Evolutionary conservation across 371 early-diverging fungal species (phyloP).

Genomic region (Mortierella sp.): DNA sequence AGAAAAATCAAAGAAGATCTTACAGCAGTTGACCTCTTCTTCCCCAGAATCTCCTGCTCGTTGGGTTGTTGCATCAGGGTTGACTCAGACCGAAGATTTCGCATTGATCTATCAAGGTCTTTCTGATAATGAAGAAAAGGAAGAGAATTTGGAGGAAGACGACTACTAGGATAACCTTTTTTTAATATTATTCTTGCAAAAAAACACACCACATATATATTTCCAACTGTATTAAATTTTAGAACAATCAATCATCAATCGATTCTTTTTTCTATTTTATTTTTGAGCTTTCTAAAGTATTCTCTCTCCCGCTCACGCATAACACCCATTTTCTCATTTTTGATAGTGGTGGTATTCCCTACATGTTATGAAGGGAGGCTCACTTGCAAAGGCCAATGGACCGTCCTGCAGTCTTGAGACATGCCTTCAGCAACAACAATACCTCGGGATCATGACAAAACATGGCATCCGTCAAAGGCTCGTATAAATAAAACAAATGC

Average conservation of each 20-base stretch:
- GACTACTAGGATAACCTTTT: slow-evolving; percentile 9
- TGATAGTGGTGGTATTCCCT: not conserved
- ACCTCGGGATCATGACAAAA: slow-evolving; percentile 70
- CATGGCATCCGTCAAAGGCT: slow-evolving; percentile 72
- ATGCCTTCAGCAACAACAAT: slow-evolving; percentile 66
- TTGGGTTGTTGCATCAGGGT: slow-evolving; percentile 45
- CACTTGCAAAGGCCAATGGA: slow-evolving; percentile 61
- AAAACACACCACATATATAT: not conserved
- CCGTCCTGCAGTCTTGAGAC: slow-evolving; percentile 66
- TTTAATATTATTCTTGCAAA: not conserved
- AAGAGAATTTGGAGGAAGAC: slow-evolving; percentile 12
- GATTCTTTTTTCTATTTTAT: not conserved
- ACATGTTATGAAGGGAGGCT: not conserved
- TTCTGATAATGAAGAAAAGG: slow-evolving; percentile 17
- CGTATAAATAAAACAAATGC: slow-evolving; percentile 82
- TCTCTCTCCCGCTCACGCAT: not conserved
- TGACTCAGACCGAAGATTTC: slow-evolving; percentile 43
- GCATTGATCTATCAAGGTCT: slow-evolving; percentile 30
- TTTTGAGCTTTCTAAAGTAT: not conserved
- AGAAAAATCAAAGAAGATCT: not conserved
- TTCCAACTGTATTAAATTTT: not conserved
- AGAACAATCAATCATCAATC: not conserved
- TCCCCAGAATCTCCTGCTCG: slow-evolving; percentile 16
- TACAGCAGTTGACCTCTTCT: slow-evolving; percentile 9
- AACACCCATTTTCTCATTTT: no score